phyloP scores from a whole-genome alignment of 176 grass and related monocot genomes.

The Carex kokanica region DNA sequence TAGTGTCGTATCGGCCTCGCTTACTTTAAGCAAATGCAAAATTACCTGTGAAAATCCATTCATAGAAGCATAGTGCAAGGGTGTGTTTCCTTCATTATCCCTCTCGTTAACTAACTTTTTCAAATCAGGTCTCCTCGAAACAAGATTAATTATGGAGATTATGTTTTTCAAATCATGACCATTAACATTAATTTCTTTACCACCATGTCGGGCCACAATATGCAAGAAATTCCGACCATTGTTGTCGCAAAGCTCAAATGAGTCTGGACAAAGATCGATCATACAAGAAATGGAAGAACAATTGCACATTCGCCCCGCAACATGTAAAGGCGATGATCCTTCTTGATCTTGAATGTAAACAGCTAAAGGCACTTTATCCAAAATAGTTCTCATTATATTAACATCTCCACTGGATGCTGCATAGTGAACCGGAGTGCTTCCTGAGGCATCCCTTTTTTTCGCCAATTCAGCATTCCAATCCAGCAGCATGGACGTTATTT shows the following conservation, averaged over 20 bases:
- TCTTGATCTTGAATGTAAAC: slow-evolving; percentile 28
- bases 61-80: slow-evolving; percentile 30
- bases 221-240: slow-evolving; percentile 38
- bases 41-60: slow-evolving; percentile 3
- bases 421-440: slow-evolving; percentile 33
- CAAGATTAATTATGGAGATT: neutral
- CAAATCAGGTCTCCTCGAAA: neutral
- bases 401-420: slow-evolving; percentile 35
- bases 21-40: slow-evolving; percentile 12
- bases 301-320: slow-evolving; percentile 30
- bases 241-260: slow-evolving; percentile 28
- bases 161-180: neutral
- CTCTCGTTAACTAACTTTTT: slow-evolving; percentile 29
- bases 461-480: slow-evolving; percentile 29
- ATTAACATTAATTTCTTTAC: neutral
- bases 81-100: slow-evolving; percentile 41
- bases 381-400: slow-evolving; percentile 1
- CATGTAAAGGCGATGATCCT: slow-evolving; percentile 33
- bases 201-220: slow-evolving; percentile 15
- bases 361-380: neutral
- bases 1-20: slow-evolving; percentile 15
- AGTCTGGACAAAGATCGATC: slow-evolving; percentile 24
- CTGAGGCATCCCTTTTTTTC: neutral
- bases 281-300: neutral
- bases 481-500: slow-evolving; percentile 37